Conservation (phyloP, 768 basidiomycete species). For the Leccinellum luteum region DNA sequence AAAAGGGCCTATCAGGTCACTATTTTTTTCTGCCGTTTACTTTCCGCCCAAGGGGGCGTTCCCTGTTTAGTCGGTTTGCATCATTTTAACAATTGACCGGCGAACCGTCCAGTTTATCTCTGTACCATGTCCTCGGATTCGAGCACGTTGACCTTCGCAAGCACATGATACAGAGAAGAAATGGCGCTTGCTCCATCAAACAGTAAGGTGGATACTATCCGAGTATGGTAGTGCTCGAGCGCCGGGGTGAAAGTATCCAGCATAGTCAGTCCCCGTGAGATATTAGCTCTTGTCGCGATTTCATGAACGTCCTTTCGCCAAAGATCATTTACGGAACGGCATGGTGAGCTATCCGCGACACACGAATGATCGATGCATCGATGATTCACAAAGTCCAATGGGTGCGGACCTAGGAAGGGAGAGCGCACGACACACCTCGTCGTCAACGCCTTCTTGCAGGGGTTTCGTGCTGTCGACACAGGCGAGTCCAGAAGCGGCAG, state of each 20-base stretch:
- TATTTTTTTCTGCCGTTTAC: neutral
- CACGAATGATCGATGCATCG: neutral
- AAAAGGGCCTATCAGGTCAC: neutral
- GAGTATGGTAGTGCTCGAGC: neutral
- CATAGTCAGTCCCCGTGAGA: slow-evolving; percentile 14
- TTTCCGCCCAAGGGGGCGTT: neutral
- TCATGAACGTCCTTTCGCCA: slow-evolving; percentile 34
- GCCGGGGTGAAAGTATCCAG: neutral
- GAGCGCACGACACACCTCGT: slow-evolving; percentile 68
- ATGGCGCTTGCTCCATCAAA: neutral
- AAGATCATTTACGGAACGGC: slow-evolving; percentile 63
- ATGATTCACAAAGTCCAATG: neutral
- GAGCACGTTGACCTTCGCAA: neutral
- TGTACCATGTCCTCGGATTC: neutral
- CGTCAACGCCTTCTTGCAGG: slow-evolving; percentile 65
- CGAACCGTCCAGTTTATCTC: no score
- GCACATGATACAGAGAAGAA: neutral
- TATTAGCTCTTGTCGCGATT: neutral
- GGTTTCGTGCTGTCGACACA: slow-evolving; percentile 84
- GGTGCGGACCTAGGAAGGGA: slow-evolving; percentile 59
- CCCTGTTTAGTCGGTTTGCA: neutral
- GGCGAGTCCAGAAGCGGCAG: slow-evolving; percentile 41
- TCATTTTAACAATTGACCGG: neutral
- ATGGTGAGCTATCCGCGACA: slow-evolving; percentile 39
- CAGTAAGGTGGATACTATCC: neutral